A percentile compares a stretch with the other conserved stretches of the same genome.
These are phyloP conservation scores for Globisporangium barbulae DNA, from an alignment of 352 stramenopile species.

Conservation along the genomic window DNA sequence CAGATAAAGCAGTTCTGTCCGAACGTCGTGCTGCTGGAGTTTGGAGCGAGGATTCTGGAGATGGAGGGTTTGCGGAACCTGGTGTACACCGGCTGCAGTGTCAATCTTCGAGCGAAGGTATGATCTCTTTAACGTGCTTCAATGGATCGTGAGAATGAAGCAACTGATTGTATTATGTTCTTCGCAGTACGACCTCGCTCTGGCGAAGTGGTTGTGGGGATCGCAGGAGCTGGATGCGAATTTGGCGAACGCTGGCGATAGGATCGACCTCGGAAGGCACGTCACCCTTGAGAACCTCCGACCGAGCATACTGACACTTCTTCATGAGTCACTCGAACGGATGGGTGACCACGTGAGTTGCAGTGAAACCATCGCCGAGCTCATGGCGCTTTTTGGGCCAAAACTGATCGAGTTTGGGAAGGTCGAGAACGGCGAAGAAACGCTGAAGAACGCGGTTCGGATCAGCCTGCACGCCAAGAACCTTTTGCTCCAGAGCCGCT, in stretches of 20 bases:
- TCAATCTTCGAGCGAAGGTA: constrained; percentile 60
- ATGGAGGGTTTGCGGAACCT: constrained; percentile 38
- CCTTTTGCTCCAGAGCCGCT: constrained; percentile 56
- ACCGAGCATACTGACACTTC: constrained; percentile 32
- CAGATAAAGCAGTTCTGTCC: constrained; percentile 48
- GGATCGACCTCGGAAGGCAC: constrained; percentile 21
- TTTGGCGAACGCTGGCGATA: constrained; percentile 1
- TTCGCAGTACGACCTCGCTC: constrained; percentile 56
- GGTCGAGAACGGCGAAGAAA: constrained; percentile 51
- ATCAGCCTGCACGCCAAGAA: constrained; percentile 63
- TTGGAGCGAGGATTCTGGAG: constrained; percentile 40
- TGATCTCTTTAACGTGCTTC: background rate
- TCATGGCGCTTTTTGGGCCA: constrained; percentile 68
- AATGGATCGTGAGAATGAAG: background rate
- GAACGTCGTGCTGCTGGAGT: constrained; percentile 45
- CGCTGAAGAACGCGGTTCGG: constrained; percentile 53
- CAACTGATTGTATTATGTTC: background rate
- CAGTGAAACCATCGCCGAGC: constrained; percentile 54
- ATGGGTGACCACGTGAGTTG: constrained; percentile 45
- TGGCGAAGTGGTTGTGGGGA: constrained; percentile 79
- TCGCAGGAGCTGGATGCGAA: constrained; percentile 30
- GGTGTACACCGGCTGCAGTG: constrained; percentile 43
- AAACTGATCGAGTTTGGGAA: constrained; percentile 40
- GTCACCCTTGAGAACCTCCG: constrained; percentile 43
- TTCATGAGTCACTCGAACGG: constrained; percentile 46